Base-by-base conservation (phyloP, 371 early-diverging fungal species). In the Syncephalastrum monosporum region DNA sequence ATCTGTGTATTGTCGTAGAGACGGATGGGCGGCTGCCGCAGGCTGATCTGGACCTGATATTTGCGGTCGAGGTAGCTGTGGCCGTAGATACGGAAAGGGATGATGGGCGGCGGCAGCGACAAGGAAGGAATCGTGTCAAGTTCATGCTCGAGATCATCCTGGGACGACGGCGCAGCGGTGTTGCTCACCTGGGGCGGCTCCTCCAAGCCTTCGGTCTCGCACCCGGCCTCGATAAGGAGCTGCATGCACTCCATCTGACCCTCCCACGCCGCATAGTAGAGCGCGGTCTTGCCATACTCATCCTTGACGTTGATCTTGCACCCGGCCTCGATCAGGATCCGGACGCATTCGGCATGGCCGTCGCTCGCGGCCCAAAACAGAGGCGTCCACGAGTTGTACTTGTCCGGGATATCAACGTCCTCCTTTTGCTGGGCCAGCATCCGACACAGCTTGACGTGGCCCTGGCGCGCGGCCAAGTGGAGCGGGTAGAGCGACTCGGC, bases 71-170 rank as follows among this genome's bases (percentile, higher is more conserved):
- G 72, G 60, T 93, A 96, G 64, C 91, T 93, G 81, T 97, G 96
- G 16, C 97, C 97, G 66, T 96, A 95, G 52, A 94, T 93, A 19
- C 96, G 83, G 82, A 96, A 92, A 1, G 98, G 97, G 41, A 98
- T 91, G 50, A 98, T 92, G 8, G 98, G 98, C 15, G 98, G 98
- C 4, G 98, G 98, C 24, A 97, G 71, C 4, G 87, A 87, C 8
- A 96, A 72, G 5, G 91, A 88, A 3, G 96, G 96, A 19, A 96
- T 88, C 2, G 74, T 75, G 53, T 93, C 93, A 29, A 93, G 47
- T 60, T 90, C 88, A 21, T 81, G 55, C 7, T 66, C 69, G 12
- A 65, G 60, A 13, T 57, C 61, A 0, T 29, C n/a, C 50, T 59
- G 12, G 55, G 61, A 17, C 14, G 53, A 46, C 21, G 41, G 44